Conservation (phyloP, 768 basidiomycete species). For the Dacryopinax primogenitus region DNA sequence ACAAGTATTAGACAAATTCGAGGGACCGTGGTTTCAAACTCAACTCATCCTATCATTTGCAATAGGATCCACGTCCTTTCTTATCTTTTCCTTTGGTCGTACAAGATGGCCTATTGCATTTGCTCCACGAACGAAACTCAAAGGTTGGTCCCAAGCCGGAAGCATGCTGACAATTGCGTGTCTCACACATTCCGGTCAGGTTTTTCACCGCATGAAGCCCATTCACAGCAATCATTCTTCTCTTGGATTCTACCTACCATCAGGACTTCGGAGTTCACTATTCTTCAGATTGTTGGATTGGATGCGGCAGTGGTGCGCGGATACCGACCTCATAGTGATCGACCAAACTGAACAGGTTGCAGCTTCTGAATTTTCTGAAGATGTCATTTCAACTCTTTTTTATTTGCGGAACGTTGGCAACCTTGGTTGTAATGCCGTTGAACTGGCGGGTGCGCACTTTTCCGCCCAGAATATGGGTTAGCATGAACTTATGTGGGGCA, state of each 20-base stretch:
- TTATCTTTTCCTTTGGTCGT: slow-evolving; percentile 79
- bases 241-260: slow-evolving; percentile 95
- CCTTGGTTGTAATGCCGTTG: slow-evolving; percentile 81
- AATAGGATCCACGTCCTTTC: slow-evolving; percentile 68
- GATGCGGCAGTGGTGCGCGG: slow-evolving; percentile 93
- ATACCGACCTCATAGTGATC: no score
- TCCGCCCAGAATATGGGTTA: not conserved
- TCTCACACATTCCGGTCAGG: slow-evolving; percentile 37
- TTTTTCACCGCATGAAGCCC: slow-evolving; percentile 88
- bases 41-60: slow-evolving; percentile 65
- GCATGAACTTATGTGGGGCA: not conserved
- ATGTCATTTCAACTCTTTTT: slow-evolving; percentile 89
- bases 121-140: slow-evolving; percentile 86
- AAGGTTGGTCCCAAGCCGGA: no score
- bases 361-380: slow-evolving; percentile 92
- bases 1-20: slow-evolving; percentile 47
- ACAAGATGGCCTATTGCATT: slow-evolving; percentile 82
- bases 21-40: slow-evolving; percentile 92
- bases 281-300: slow-evolving; percentile 89
- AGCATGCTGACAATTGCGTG: no score
- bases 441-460: slow-evolving; percentile 60
- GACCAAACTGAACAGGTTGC: not conserved
- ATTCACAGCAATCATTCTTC: slow-evolving; percentile 74
- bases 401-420: slow-evolving; percentile 67
- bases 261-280: slow-evolving; percentile 76